Evolutionary conservation across 305 asterid species (phyloP).

Genomic region (Nicotiana rustica): DNA sequence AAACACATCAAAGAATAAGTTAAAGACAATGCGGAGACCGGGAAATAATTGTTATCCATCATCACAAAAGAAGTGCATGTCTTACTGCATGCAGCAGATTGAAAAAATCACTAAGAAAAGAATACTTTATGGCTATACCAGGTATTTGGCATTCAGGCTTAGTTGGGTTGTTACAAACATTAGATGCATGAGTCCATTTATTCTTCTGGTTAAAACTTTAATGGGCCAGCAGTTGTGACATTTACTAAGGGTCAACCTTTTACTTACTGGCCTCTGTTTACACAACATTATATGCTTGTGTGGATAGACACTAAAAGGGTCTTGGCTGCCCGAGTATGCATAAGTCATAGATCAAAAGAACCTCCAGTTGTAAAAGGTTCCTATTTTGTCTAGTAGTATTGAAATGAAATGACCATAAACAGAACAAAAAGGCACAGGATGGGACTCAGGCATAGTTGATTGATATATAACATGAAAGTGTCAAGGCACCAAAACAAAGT

Average conservation of each 20-base stretch:
- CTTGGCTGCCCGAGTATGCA: background rate
- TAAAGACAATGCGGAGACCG: background rate
- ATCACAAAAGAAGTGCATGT: background rate
- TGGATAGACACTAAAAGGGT: background rate
- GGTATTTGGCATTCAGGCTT: constrained; percentile 22
- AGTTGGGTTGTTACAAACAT: background rate
- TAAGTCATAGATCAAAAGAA: background rate
- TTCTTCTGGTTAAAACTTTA: background rate
- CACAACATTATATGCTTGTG: background rate
- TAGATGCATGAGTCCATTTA: background rate
- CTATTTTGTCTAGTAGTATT: background rate
- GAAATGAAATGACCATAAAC: background rate
- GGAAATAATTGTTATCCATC: background rate
- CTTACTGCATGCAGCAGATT: constrained; percentile 8
- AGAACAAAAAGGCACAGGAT: background rate
- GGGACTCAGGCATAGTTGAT: background rate
- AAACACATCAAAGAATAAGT: background rate
- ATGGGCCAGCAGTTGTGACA: background rate
- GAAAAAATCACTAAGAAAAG: background rate
- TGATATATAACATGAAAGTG: background rate
- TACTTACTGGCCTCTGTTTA: background rate
- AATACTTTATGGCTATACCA: constrained; percentile 6
- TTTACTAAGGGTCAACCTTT: background rate
- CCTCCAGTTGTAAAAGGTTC: background rate
- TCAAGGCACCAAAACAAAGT: background rate